Evolutionary conservation across 2,329 filamentous ascomycete genomes (phyloP).

Genomic region (Fusarium siculi): DNA sequence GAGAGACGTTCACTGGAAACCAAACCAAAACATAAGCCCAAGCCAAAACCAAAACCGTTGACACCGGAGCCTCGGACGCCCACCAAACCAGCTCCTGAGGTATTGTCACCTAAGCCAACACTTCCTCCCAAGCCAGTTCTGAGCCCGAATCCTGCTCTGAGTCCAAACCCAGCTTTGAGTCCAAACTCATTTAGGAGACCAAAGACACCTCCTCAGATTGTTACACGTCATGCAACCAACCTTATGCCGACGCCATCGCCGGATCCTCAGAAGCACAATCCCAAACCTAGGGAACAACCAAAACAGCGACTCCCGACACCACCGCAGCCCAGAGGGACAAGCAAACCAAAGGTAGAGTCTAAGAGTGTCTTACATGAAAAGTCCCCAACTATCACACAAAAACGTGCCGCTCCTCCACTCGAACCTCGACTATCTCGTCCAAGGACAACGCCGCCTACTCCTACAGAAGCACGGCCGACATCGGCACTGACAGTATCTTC

Average conservation of each 20-base stretch:
- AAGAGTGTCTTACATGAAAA: conserved; percentile 15
- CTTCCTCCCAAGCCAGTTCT: conserved; percentile 44
- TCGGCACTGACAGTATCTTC: conserved; percentile 52
- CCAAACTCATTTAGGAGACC: conserved; percentile 46
- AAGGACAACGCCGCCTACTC: conserved; percentile 22
- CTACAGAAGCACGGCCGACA: conserved; percentile 26
- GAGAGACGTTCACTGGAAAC: conserved; percentile 33
- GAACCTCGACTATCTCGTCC: conserved; percentile 14
- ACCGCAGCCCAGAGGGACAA: conserved; percentile 48
- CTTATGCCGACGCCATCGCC: conserved; percentile 40
- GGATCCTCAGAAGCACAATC: conserved; percentile 45
- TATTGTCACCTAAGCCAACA: conserved; percentile 49
- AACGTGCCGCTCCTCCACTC: conserved; percentile 16
- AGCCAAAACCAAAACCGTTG: conserved; percentile 39
- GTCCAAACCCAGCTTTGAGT: neutral
- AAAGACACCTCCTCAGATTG: conserved; percentile 44
- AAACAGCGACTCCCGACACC: conserved; percentile 51
- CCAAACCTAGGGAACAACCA: conserved; percentile 4
- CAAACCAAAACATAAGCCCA: conserved; percentile 43
- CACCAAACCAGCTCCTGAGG: conserved; percentile 38
- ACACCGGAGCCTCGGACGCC: conserved; percentile 35
- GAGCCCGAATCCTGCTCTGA: neutral
- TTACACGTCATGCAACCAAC: conserved; percentile 35
- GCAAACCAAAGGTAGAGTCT: conserved; percentile 27
- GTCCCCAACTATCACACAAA: conserved; percentile 17